A percentile compares a stretch with the other conserved stretches of the same genome.
These are phyloP conservation scores for Ophiostoma montium DNA, from an alignment of 2,329 filamentous ascomycete species.

Conservation along the genomic window DNA sequence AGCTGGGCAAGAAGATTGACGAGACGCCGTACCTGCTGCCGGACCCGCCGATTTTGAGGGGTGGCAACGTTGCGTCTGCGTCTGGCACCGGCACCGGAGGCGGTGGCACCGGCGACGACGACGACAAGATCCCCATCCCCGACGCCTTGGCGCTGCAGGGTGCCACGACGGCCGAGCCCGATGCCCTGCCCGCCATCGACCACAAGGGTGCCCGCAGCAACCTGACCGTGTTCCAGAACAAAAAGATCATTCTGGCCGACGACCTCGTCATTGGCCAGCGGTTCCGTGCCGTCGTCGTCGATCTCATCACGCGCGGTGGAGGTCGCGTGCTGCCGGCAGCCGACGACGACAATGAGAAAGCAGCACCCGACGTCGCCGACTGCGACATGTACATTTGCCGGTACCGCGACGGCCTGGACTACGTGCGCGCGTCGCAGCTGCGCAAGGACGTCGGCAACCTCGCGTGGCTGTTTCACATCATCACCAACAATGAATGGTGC, in stretches of 20 bases:
- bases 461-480: conserved; percentile 85
- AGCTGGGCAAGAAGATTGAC: conserved; percentile 78
- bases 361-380: conserved; percentile 34
- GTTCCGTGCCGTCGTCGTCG: conserved; percentile 51
- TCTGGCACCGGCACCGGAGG: conserved; percentile 24
- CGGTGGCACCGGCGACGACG: conserved; percentile 23
- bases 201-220: conserved; percentile 27
- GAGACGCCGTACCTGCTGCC: conserved; percentile 78
- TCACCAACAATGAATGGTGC: conserved; percentile 79
- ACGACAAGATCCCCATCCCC: conserved; percentile 25
- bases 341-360: conserved; percentile 11
- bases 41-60: conserved; percentile 65
- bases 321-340: conserved; percentile 55
- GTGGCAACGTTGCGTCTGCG: background rate
- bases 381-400: conserved; percentile 80
- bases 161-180: conserved; percentile 38
- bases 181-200: conserved; percentile 27
- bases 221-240: conserved; percentile 63
- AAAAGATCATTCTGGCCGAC: conserved; percentile 59
- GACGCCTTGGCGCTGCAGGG: conserved; percentile 45
- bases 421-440: conserved; percentile 58
- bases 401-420: conserved; percentile 69
- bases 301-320: conserved; percentile 57
- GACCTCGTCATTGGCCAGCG: conserved; percentile 60
- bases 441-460: conserved; percentile 83